phyloP scores from a whole-genome alignment of 306 rosid species.

The Castanea crenata region DNA sequence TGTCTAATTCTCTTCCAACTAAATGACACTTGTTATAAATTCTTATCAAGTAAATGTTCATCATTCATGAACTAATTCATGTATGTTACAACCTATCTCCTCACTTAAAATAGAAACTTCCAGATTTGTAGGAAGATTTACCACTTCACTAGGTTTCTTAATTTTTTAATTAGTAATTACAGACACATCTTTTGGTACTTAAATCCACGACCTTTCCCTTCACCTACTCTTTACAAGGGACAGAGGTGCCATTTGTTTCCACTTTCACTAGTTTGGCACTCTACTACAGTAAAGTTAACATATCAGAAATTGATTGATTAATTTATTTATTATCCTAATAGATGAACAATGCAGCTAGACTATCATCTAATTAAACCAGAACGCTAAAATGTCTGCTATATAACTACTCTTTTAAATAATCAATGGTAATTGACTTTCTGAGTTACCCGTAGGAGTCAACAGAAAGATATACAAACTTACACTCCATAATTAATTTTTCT shows the following conservation, averaged over 20 bases:
- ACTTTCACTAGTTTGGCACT: not conserved
- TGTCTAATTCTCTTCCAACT: not conserved
- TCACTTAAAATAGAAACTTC: not conserved
- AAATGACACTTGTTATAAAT: not conserved
- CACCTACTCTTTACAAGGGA: too few relatives aligned
- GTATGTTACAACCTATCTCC: not conserved
- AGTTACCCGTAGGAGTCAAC: not conserved
- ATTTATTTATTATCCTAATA: not conserved
- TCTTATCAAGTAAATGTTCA: not conserved
- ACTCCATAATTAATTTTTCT: conserved; percentile 35
- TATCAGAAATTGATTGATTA: not conserved
- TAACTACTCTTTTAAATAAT: not conserved
- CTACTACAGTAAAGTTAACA: not conserved
- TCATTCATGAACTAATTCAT: not conserved
- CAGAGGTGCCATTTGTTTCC: not conserved
- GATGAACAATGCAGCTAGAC: not conserved
- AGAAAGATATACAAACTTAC: conserved; percentile 19
- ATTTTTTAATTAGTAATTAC: too few relatives aligned
- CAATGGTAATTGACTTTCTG: not conserved
- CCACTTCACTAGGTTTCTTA: too few relatives aligned
- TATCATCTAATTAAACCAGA: not conserved
- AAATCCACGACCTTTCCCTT: too few relatives aligned
- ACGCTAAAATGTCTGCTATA: not conserved
- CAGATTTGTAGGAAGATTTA: not conserved
- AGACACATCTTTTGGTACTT: too few relatives aligned